Base-by-base conservation (phyloP, 2,329 filamentous ascomycete genomes). In the Didymella glomerata region DNA sequence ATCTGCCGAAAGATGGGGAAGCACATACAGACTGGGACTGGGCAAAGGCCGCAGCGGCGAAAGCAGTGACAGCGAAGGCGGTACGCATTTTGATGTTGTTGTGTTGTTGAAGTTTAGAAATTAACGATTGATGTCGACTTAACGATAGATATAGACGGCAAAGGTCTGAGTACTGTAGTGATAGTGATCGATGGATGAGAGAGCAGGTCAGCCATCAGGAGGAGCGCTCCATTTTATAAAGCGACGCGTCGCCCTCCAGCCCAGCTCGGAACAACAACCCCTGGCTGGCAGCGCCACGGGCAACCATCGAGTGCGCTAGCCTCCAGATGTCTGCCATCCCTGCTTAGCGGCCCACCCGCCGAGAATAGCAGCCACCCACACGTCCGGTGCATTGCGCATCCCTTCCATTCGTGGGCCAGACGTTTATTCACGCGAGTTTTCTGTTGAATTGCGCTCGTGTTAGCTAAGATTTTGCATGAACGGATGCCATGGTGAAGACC, bases 1-100 rank as follows among this genome's bases (percentile, higher is more conserved):
- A 52, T 44, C 44, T 32, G 24, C 47, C 28, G 32, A 54, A 30
- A 60, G 22, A 20, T 60, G 50, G 45, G 25, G 38, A 32, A 56
- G 59, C 40, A 68, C 64, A 14, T 65, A 68, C 58, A 11, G 58
- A 56, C 48, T 50, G 36, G 49, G 55, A 51, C 60, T 70, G 67
- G 44, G 70, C 69, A 52, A 71, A 45, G 36, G 67, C 70, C 50
- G 62, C 68, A 58, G 61, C 63, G 53, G 61, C 68, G 58, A 73
- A 66, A 51, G 63, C 66, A 54, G 68, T 62, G 46, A 64, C 63
- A 52, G 68, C 66, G 63, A 68, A 60, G 54, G 64, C 59, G 63
- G 70, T 61, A 53, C 68, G 70, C 70, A 73, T 73, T 13, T 59
- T 71, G 68, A 63, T 18, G 32, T 25, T 41, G 45, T 57, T 32